A percentile compares a stretch with the other conserved stretches of the same genome.
Evolutionary conservation across 805 yeast genomes (phyloP).

Genomic region (Pichia manshurica): DNA sequence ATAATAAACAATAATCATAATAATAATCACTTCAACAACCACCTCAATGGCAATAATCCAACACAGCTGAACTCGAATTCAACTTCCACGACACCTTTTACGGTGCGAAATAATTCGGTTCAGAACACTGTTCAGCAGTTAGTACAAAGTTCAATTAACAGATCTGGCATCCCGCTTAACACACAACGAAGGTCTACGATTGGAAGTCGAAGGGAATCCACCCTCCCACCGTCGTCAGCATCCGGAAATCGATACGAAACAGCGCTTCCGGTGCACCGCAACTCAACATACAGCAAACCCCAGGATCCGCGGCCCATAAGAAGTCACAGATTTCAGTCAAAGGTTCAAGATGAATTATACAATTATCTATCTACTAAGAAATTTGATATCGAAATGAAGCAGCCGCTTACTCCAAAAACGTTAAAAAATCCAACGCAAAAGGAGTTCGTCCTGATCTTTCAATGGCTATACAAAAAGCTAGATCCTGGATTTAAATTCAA

Average conservation of each 20-base stretch:
- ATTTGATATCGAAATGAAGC: slow-evolving; percentile 72
- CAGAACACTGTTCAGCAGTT: slow-evolving; percentile 20
- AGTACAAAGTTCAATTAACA: slow-evolving; percentile 25
- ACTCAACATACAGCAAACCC: slow-evolving; percentile 12
- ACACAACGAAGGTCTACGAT: background rate
- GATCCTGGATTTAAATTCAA: slow-evolving; percentile 76
- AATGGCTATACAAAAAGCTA: slow-evolving; percentile 67
- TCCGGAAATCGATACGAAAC: background rate
- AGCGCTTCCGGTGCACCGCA: slow-evolving; percentile 7
- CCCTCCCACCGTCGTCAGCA: slow-evolving; percentile 11
- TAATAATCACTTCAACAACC: background rate
- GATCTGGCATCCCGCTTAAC: slow-evolving; percentile 17
- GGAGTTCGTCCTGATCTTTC: slow-evolving; percentile 72
- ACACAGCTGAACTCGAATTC: background rate
- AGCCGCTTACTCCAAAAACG: slow-evolving; percentile 58
- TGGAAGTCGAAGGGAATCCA: slow-evolving; percentile 14
- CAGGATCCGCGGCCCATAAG: slow-evolving; percentile 73
- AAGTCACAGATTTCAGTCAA: slow-evolving; percentile 60
- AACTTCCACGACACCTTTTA: background rate
- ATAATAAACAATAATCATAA: slow-evolving; percentile 14
- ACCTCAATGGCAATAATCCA: background rate
- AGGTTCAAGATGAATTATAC: slow-evolving; percentile 61
- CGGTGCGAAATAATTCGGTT: background rate
- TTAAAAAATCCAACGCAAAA: slow-evolving; percentile 79
- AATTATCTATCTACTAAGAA: slow-evolving; percentile 57